Conservation (phyloP, 2,329 filamentous ascomycete species). For the Lasiodiplodia citricola region DNA sequence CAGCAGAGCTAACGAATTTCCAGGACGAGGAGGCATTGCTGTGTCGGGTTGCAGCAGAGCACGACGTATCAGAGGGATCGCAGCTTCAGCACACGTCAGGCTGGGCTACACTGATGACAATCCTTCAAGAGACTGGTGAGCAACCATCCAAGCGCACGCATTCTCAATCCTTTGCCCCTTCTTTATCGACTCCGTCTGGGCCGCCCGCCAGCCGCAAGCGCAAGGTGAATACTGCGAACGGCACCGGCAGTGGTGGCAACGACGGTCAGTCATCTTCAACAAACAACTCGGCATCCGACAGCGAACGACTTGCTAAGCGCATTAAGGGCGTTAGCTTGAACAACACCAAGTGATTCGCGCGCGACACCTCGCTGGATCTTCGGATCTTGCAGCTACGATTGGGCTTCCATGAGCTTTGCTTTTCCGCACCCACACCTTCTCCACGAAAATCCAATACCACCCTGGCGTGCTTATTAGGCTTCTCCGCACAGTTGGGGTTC, state of each 20-base stretch:
- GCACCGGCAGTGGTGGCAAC: conserved; percentile 10
- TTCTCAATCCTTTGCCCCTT: conserved; percentile 27
- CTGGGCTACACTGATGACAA: conserved; percentile 92
- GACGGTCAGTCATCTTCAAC: conserved; percentile 18
- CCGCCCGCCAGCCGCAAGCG: conserved; percentile 33
- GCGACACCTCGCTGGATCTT: not conserved
- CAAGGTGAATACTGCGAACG: conserved; percentile 15
- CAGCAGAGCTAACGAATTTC: conserved; percentile 27
- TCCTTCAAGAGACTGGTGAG: conserved; percentile 92
- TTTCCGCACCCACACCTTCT: not conserved
- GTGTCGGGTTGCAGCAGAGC: conserved; percentile 80
- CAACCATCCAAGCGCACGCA: conserved; percentile 76
- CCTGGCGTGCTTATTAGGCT: not conserved
- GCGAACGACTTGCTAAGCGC: conserved; percentile 68
- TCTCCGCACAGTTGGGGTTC: not conserved
- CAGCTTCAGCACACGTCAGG: conserved; percentile 85
- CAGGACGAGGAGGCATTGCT: conserved; percentile 90
- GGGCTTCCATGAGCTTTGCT: not conserved
- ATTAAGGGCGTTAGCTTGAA: conserved; percentile 66
- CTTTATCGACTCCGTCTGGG: conserved; percentile 20
- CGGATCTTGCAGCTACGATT: not conserved
- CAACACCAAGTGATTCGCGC: conserved; percentile 8
- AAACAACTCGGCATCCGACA: conserved; percentile 46
- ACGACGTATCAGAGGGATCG: conserved; percentile 80
- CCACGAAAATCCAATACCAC: not conserved